Percentiles rank a stretch among this genome's conserved stretches.
Evolutionary conservation across 805 yeast species (phyloP).

Genomic region (Monosporozyma siamensis): DNA sequence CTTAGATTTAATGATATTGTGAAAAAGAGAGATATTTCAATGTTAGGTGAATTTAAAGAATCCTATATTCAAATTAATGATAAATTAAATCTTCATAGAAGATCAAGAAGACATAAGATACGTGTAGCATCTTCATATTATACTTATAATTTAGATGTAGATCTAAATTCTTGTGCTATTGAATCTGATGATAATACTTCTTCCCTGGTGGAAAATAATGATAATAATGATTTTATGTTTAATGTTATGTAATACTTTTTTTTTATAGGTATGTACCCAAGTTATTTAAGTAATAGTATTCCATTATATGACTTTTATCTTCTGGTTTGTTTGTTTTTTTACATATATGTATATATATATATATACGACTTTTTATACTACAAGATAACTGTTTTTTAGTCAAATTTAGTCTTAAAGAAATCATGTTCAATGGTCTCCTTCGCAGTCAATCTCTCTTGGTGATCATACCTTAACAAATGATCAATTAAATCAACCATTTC

Average conservation of each 20-base stretch:
- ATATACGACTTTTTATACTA: no score
- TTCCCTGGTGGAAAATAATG: no score
- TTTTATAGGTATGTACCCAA: not conserved
- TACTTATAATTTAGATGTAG: not conserved
- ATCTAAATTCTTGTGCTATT: no score
- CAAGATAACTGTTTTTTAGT: not conserved
- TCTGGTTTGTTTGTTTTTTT: not conserved
- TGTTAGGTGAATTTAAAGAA: constrained; percentile 11
- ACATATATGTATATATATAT: no score
- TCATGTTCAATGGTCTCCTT: constrained; percentile 78
- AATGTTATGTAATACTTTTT: not conserved
- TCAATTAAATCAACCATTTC: constrained; percentile 79
- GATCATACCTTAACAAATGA: constrained; percentile 73
- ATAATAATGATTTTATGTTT: not conserved
- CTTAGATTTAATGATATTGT: constrained; percentile 21
- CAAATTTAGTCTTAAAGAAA: constrained; percentile 40
- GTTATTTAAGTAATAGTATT: not conserved
- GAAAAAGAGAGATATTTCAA: constrained; percentile 18
- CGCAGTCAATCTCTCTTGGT: constrained; percentile 81
- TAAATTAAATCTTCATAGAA: not conserved
- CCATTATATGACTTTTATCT: not conserved
- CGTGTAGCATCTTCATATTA: not conserved
- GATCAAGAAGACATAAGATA: not conserved
- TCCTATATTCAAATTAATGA: constrained; percentile 19
- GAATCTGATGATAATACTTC: no score